Evolutionary conservation across 306 rosid species (phyloP).

Genomic region (Cotoneaster glaucophyllus): DNA sequence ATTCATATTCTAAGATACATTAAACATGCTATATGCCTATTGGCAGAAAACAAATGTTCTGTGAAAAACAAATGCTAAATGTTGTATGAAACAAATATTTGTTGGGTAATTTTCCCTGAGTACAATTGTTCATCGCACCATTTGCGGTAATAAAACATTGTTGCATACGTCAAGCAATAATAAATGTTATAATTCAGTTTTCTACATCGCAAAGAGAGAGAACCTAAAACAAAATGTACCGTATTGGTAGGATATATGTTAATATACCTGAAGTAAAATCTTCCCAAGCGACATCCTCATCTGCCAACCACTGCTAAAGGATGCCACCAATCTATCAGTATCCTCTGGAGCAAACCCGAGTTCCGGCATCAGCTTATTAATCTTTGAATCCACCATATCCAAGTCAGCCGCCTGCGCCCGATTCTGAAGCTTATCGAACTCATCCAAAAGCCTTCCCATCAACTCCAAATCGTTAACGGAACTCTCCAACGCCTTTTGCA

Average conservation of each 20-base stretch:
- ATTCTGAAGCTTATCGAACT: constrained; percentile 83
- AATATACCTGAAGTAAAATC: constrained; percentile 79
- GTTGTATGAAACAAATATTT: not conserved
- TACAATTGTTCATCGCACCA: not conserved
- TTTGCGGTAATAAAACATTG: not conserved
- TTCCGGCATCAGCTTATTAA: constrained; percentile 81
- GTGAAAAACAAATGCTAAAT: too few relatives aligned
- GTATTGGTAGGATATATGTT: constrained; percentile 8
- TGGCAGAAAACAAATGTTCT: not conserved
- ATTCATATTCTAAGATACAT: not conserved
- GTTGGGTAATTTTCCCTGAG: not conserved
- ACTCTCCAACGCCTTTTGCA: constrained; percentile 85
- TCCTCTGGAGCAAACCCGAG: constrained; percentile 82
- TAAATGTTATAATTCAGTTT: constrained; percentile 9
- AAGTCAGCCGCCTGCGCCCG: constrained; percentile 63
- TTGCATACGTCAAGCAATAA: not conserved
- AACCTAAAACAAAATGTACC: constrained; percentile 1
- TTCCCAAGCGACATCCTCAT: constrained; percentile 99
- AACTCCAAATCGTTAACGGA: constrained; percentile 70
- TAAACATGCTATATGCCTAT: too few relatives aligned
- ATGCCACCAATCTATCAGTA: constrained; percentile 82
- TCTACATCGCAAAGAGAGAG: not conserved
- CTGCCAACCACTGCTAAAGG: constrained; percentile 98
- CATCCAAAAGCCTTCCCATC: constrained; percentile 96
- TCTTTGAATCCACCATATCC: constrained; percentile 71